Percentiles rank a stretch among this genome's conserved stretches.
phyloP scores from a whole-genome alignment of 2,329 filamentous ascomycete genomes.

The Fusarium virguliforme region DNA sequence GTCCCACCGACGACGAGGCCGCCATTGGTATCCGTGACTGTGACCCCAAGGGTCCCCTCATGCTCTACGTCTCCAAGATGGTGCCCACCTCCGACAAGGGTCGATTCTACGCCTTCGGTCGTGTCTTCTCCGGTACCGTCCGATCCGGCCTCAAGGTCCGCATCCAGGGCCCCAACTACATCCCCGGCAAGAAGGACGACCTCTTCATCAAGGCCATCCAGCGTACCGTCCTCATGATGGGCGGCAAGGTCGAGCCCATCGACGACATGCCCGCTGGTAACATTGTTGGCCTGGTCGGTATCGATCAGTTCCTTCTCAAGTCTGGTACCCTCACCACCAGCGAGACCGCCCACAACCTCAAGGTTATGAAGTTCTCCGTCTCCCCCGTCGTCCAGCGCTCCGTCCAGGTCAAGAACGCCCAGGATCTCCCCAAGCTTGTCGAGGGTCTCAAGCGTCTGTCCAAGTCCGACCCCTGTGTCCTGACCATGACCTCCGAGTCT shows the following conservation, averaged over 20 bases:
- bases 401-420: slow-evolving; percentile 99
- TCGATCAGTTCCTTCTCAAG: slow-evolving; percentile 99
- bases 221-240: slow-evolving; percentile 99
- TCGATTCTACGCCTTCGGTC: slow-evolving; percentile 99
- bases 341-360: slow-evolving; percentile 99
- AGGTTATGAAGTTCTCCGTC: slow-evolving; percentile 99
- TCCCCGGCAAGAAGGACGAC: slow-evolving; percentile 98
- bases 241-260: slow-evolving; percentile 98
- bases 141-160: slow-evolving; percentile 98
- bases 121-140: slow-evolving; percentile 99
- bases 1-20: slow-evolving; percentile 91
- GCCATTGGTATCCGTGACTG: slow-evolving; percentile 99
- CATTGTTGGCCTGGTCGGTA: slow-evolving; percentile 99
- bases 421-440: slow-evolving; percentile 99
- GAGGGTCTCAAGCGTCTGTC: slow-evolving; percentile 99
- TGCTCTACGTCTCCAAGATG: slow-evolving; percentile 99
- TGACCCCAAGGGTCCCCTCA: slow-evolving; percentile 97
- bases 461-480: slow-evolving; percentile 99
- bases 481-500: slow-evolving; percentile 89
- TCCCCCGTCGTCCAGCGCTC: slow-evolving; percentile 98
- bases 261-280: slow-evolving; percentile 99
- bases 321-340: slow-evolving; percentile 98
- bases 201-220: slow-evolving; percentile 99
- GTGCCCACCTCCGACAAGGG: slow-evolving; percentile 99
- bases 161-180: slow-evolving; percentile 99